Percentiles rank a stretch among this genome's conserved stretches.
phyloP scores from a whole-genome alignment of 345 rosid genomes.

The Ceriops decandra region DNA sequence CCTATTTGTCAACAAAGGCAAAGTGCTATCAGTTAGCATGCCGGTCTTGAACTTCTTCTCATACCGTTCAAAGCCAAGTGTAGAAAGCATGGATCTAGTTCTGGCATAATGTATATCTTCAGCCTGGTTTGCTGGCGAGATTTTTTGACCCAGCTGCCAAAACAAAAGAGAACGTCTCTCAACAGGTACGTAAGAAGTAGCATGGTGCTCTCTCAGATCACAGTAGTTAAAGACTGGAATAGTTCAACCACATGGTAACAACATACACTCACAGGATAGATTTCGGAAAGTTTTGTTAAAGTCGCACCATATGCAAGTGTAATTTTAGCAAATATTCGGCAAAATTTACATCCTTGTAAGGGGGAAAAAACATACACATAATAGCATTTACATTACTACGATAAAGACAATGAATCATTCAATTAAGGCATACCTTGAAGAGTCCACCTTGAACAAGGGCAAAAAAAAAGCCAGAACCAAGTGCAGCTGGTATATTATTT shows the following conservation, averaged over 20 bases:
- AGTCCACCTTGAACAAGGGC: conserved; percentile 80
- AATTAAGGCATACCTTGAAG: conserved; percentile 55
- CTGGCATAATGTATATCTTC: conserved; percentile 56
- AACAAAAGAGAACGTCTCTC: conserved; percentile 18
- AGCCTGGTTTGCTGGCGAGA: conserved; percentile 45
- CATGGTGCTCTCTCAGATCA: neutral
- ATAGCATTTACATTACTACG: neutral
- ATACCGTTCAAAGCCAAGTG: conserved; percentile 78
- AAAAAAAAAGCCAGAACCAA: conserved; percentile 69
- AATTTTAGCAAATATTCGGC: too few species aligned
- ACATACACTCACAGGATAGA: too few species aligned
- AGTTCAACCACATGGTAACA: too few species aligned
- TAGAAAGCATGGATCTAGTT: conserved; percentile 57
- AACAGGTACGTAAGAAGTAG: neutral
- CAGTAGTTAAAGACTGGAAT: neutral
- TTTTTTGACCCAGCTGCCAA: conserved; percentile 68
- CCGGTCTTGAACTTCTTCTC: conserved; percentile 93
- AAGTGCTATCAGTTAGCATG: conserved; percentile 67
- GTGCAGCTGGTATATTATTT: conserved; percentile 65
- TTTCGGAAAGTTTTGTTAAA: too few species aligned
- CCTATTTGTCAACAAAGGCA: conserved; percentile 94
- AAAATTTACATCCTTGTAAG: too few species aligned
- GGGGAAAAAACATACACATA: neutral
- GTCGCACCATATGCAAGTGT: too few species aligned
- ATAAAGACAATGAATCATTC: neutral